Base-by-base conservation (phyloP, 2,329 filamentous ascomycete genomes). In the Leptographium flavum region DNA sequence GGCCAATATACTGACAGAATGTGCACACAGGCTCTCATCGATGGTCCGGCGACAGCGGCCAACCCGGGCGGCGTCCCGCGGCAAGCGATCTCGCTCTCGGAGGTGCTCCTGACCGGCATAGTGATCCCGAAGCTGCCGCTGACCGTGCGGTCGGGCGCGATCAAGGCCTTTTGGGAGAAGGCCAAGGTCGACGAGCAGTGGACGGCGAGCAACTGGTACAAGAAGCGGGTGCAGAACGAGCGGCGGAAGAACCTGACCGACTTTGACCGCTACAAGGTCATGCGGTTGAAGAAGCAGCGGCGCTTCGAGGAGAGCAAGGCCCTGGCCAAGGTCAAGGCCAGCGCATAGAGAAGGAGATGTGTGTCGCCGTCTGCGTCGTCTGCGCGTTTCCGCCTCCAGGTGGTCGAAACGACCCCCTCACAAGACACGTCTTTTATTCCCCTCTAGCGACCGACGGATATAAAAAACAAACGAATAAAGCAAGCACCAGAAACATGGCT, bases 251-350 rank as follows among this genome's bases (percentile, higher is more conserved):
- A 79, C 62, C 76, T 98, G 57, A 93, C 82, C 71, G 92, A 98
- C 79, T 98, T 98, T 66, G 92, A 98, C 77, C 83, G 92, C 69
- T 98, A 96, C 87, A 95, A 98, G 85, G 92, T 96, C 62, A 77
- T 96, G 80, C 83, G 90, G 71, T 77, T 96, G 73, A 93, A 90
- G 83, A 98, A 98, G 82, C 88, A 95, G 83, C 86, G 88, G 68
- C 85, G 88, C 67, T 96, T 93, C 74, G 88, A 95, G 78, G 83
- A 94, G 71, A 83, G 83, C 73, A 96, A 95, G 83, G 82, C 86
- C 62, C 76, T 93, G 65, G 86, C 87, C 66, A 94, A 94, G 80
- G 74, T 94, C 71, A 84, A 83, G 75, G 81, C 83, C 60, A 72
- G 81, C 60, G 81, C 83, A 67, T 86, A 83, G 71, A 42, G 42